Base-by-base conservation (phyloP, 495 filamentous ascomycete species). In the Hypoxylon crocopeplum region DNA sequence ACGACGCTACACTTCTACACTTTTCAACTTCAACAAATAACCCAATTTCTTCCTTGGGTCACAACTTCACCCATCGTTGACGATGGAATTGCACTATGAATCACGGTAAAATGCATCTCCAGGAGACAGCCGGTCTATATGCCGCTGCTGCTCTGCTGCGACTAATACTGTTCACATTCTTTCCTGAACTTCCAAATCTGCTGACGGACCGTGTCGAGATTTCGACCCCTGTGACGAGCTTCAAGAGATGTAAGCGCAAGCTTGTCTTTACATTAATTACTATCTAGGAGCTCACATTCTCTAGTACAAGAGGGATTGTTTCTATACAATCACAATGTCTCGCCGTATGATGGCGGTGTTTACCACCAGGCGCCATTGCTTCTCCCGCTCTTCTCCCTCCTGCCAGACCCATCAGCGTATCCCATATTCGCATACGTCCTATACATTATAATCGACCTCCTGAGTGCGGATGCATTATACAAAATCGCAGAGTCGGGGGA, bases 331-430 rank as follows among this genome's bases (percentile, higher is more conserved):
- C 91, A 93, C 66, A 94, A 96, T 81, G 90, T 97, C 20, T 97
- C 92, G 42, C 94, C 94, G 0, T 98, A 98, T 73, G 93, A 98
- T 73, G 94, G 94, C 51, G 94, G 94, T 54, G 91, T 98, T 71
- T 98, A 91, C 74, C 92, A 98, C 77, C 94, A 98, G 85, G 94
- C 94, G 20, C 94, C 94, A 8, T 81, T 98, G 22, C 82, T 98
- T 8, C 87, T 98, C 34, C 89, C 93, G 32, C 81, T 98, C 48
- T 96, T 98, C 78, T 87, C 91, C 13, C 80, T 96, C 29, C 84
- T 98, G 45, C 92, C 93, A 32, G 82, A 85, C 66, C 79, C 84
- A 36, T 59, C 77, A 46, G 73, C 73, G 52, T 82, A 82, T 62
- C 86, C 87, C n/a, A 74, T 93, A 59, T 84, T 87, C 53, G 93